A percentile compares a stretch with the other conserved stretches of the same genome.
Conservation (phyloP, 257 asterid genomes). For the Penstemon barbatus region DNA sequence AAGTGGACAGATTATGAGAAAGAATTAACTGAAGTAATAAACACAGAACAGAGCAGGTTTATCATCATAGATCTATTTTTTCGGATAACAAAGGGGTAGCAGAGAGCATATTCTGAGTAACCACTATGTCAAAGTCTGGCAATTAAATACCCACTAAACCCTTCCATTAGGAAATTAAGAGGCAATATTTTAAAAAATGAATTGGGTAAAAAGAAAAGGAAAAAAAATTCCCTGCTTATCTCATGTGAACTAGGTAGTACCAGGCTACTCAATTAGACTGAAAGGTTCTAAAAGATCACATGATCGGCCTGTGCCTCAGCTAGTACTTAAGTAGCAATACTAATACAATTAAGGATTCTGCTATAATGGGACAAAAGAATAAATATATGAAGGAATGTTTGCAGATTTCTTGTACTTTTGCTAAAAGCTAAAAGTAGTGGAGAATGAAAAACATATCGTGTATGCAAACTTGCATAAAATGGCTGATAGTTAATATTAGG, state of each 20-base stretch:
- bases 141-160: not conserved
- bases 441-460: too few relatives aligned
- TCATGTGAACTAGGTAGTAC: not conserved
- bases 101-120: slow-evolving; percentile 14
- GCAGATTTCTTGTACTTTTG: too few relatives aligned
- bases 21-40: slow-evolving; percentile 17
- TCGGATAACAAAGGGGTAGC: slow-evolving; percentile 9
- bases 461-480: too few relatives aligned
- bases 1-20: slow-evolving; percentile 16
- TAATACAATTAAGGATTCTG: too few relatives aligned
- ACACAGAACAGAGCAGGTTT: slow-evolving; percentile 17
- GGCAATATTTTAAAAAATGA: not conserved
- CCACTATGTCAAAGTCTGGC: not conserved
- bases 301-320: too few relatives aligned
- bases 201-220: not conserved
- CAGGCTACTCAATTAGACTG: slow-evolving; percentile 3
- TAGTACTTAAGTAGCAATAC: too few relatives aligned
- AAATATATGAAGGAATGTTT: too few relatives aligned
- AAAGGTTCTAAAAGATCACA: too few relatives aligned
- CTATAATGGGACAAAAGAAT: too few relatives aligned
- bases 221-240: not conserved
- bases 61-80: slow-evolving; percentile 15
- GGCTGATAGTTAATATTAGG: too few relatives aligned
- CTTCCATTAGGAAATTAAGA: not conserved
- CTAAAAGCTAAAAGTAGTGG: too few relatives aligned